Conservation (phyloP, 2,329 filamentous ascomycete species). For the Bipolaris bicolor region DNA sequence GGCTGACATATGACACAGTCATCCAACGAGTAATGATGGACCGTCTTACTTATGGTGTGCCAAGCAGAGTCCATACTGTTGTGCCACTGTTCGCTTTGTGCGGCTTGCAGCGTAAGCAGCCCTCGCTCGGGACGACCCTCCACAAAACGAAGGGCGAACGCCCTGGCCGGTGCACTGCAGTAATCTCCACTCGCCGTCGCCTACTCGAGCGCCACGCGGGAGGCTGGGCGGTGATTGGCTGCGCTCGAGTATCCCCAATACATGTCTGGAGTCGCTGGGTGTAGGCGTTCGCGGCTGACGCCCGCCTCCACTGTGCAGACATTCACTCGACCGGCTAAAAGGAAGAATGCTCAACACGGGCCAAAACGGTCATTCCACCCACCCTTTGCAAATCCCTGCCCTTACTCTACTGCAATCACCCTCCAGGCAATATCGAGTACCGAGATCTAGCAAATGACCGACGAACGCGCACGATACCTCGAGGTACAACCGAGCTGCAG, state of each 20-base stretch:
- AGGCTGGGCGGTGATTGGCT: slow-evolving; percentile 23
- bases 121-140: slow-evolving; percentile 37
- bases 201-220: slow-evolving; percentile 20
- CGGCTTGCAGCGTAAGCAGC: slow-evolving; percentile 33
- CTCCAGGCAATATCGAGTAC: slow-evolving; percentile 22
- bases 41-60: not conserved
- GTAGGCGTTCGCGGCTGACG: slow-evolving; percentile 29
- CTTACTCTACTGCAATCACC: slow-evolving; percentile 22
- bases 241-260: slow-evolving; percentile 28
- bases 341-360: slow-evolving; percentile 30
- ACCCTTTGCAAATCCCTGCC: slow-evolving; percentile 27
- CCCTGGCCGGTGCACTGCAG: slow-evolving; percentile 12
- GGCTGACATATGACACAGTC: slow-evolving; percentile 10
- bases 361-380: slow-evolving; percentile 29
- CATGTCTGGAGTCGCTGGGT: slow-evolving; percentile 18
- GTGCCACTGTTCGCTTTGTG: not conserved
- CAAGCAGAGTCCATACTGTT: slow-evolving; percentile 1
- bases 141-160: slow-evolving; percentile 19
- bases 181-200: slow-evolving; percentile 15
- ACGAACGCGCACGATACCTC: slow-evolving; percentile 29
- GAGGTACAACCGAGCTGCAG: slow-evolving; percentile 31
- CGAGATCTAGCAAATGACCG: slow-evolving; percentile 29
- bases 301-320: slow-evolving; percentile 25
- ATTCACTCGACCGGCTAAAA: slow-evolving; percentile 26
- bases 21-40: not conserved